phyloP scores from a whole-genome alignment of 2,329 filamentous ascomycete genomes.

The Helotiales sp. region DNA sequence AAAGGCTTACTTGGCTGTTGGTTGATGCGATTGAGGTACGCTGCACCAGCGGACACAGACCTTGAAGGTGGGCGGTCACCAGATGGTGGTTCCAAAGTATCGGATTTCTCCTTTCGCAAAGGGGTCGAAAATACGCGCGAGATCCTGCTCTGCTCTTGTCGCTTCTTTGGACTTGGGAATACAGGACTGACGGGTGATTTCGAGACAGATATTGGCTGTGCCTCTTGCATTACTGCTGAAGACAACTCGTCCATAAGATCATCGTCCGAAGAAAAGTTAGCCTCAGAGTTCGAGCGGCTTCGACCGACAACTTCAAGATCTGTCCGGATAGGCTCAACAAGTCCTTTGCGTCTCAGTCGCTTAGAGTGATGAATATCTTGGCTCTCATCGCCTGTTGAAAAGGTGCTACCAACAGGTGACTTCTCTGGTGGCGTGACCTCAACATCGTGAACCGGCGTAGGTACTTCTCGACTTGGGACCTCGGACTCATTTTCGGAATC shows the following conservation, averaged over 20 bases:
- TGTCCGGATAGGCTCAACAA: slow-evolving; percentile 61
- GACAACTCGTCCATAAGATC: slow-evolving; percentile 85
- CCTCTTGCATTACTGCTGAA: slow-evolving; percentile 80
- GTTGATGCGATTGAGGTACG: slow-evolving; percentile 60
- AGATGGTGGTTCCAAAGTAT: slow-evolving; percentile 48
- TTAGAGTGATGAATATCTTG: slow-evolving; percentile 28
- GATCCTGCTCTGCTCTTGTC: slow-evolving; percentile 35
- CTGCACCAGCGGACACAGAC: slow-evolving; percentile 56
- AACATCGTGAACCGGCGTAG: slow-evolving; percentile 25
- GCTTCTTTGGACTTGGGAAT: slow-evolving; percentile 49
- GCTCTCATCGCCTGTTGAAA: slow-evolving; percentile 38
- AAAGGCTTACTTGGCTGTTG: slow-evolving; percentile 57
- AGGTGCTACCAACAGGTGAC: slow-evolving; percentile 44
- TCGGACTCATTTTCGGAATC: slow-evolving; percentile 21
- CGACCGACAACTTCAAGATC: slow-evolving; percentile 47
- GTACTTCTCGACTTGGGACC: slow-evolving; percentile 19
- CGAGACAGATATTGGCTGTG: slow-evolving; percentile 77
- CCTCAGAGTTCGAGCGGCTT: slow-evolving; percentile 44
- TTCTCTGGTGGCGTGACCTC: slow-evolving; percentile 26
- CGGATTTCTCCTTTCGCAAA: slow-evolving; percentile 40
- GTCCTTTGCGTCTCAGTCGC: slow-evolving; percentile 34
- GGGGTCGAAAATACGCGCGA: slow-evolving; percentile 46
- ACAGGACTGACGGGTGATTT: slow-evolving; percentile 81
- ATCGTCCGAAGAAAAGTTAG: slow-evolving; percentile 72
- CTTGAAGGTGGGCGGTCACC: slow-evolving; percentile 25